Base-by-base conservation (phyloP, 2,329 filamentous ascomycete genomes). In the Chrysoporthe cubensis region DNA sequence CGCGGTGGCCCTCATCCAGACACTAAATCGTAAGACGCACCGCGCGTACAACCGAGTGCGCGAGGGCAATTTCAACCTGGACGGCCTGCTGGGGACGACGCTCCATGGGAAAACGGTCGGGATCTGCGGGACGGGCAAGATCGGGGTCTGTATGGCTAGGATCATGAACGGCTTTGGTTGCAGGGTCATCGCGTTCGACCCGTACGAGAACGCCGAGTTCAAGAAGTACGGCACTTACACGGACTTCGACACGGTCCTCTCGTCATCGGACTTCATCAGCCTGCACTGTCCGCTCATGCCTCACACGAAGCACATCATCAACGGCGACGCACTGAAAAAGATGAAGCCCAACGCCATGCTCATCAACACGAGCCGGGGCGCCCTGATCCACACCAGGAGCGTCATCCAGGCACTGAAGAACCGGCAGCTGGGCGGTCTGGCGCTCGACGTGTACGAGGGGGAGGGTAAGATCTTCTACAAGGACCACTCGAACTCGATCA, bases 321-420 rank as follows among this genome's bases (percentile, higher is more conserved):
- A 88, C 73, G 79, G 79, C 18, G 72, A 79, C 4, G 82, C 85
- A 8, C 77, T 91, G 34, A 73, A 76, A 4, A 74, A 79, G 70
- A 88, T 91, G 82, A 90, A 90, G 76, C 75, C 77, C 8, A 87
- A 84, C 1, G 88, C 85, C 0, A 80, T 91, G 76, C 78, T 92
- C 43, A 82, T 92, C 71, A 91, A 92, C 77, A 92, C 89, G 0
- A 90, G 88, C 3, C 85, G 90, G 1, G 90, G 90, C 26, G 88
- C 85, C 1, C 78, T 92, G 64, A 81, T 92, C 69, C 80, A 90
- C 73, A 89, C 88, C 0, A 77, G 78, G 42, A 85, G 87, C 13
- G 83, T 90, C 66, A 86, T 90, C 65, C 78, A 82, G 32, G 85
- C 87, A 14, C 82, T 91, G 68, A 91, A 91, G 79, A 80, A 75